Conservation (phyloP, 2,329 filamentous ascomycete species). For the Epichloe gansuensis region DNA sequence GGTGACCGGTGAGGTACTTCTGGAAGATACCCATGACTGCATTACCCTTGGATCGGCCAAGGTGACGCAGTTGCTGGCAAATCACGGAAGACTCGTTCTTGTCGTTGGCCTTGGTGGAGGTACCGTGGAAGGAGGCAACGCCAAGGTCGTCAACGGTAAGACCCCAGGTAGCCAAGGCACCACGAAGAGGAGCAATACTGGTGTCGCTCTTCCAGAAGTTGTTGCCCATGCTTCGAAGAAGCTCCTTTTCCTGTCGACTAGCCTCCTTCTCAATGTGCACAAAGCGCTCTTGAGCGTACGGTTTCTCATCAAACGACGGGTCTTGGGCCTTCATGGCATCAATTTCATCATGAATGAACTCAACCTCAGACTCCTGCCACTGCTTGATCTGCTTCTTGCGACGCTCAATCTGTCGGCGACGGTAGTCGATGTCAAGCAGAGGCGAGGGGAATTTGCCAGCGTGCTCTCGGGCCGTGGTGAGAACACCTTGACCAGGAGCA, state of each 20-base stretch:
- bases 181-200: slow-evolving; percentile 86
- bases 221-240: slow-evolving; percentile 86
- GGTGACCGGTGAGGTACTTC: slow-evolving; percentile 96
- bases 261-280: slow-evolving; percentile 79
- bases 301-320: slow-evolving; percentile 62
- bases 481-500: slow-evolving; percentile 89
- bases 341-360: slow-evolving; percentile 87
- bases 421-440: slow-evolving; percentile 93
- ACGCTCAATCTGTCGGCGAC: slow-evolving; percentile 84
- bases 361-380: slow-evolving; percentile 90
- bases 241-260: slow-evolving; percentile 80
- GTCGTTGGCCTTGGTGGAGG: slow-evolving; percentile 95
- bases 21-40: slow-evolving; percentile 96
- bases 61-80: slow-evolving; percentile 88
- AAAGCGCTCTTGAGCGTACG: slow-evolving; percentile 76
- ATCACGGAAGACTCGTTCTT: slow-evolving; percentile 99
- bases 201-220: slow-evolving; percentile 97
- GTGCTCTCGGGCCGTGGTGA: slow-evolving; percentile 87
- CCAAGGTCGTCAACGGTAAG: slow-evolving; percentile 91
- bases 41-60: slow-evolving; percentile 93
- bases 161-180: slow-evolving; percentile 93
- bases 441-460: slow-evolving; percentile 88
- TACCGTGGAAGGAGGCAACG: slow-evolving; percentile 97
- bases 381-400: slow-evolving; percentile 89
- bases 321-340: slow-evolving; percentile 77